Evolutionary conservation across 2,329 filamentous ascomycete genomes (phyloP), one percentile per base, ranked within the genome.

Genomic region (Fusarium sp.): DNA sequence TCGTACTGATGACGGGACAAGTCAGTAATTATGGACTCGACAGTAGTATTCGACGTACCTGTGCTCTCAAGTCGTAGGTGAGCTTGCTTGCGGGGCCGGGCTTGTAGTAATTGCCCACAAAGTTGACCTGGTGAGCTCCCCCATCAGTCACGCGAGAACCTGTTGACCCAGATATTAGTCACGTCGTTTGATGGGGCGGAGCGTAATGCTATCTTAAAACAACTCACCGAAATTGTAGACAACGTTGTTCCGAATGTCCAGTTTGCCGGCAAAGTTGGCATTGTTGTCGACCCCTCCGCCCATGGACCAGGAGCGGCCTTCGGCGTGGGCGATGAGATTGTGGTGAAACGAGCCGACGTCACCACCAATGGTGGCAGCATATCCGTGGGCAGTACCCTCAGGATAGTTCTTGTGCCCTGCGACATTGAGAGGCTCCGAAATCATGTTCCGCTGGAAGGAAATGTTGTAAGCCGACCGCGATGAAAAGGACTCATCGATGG

Each of bases 321-420:
- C 70, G 18, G 75, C 76, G 47, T 77, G 75, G 18, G 76, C 76
- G 16, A 77, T 73, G 11, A 80, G 69, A 52, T 80, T 80, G 54
- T 79, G 78, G 27, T 80, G 78, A 48, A 80, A 79, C 1, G 76
- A 79, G 8, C 77, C 78, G 11, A 79, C 73, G 36, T 79, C 75
- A 12, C 78, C 78, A 18, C 78, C 74, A 27, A 79, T 76, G 0
- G 77, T 75, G 1, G 73, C 75, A 6, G 72, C 63, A 44, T 70
- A 77, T 2, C 76, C 76, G 54, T 77, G 76, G 16, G 54, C 70
- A 4, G 71, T 79, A 10, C 78, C 78, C 2, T 53, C 61, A 18
- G 78, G 78, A 39, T 80, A 80, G 57, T 80, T 80, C 68, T 80
- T 74, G 65, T 80, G 78, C 7, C 78, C 78, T 28, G 78, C 78